Evolutionary conservation across 768 basidiomycete species (phyloP).

Genomic region (Kondoa malvinella): DNA sequence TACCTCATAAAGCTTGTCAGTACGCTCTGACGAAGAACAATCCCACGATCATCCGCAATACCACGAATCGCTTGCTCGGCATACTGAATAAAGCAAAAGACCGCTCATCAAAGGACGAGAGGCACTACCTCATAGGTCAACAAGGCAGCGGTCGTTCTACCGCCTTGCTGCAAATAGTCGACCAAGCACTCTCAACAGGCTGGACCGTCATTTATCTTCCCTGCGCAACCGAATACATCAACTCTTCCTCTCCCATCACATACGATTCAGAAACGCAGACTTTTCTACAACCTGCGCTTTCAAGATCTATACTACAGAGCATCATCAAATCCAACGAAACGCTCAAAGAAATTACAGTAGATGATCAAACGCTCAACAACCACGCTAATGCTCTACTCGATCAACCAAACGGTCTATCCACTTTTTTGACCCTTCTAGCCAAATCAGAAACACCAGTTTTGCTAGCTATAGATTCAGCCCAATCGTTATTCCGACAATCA

Average conservation of each 20-base stretch:
- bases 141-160: background rate
- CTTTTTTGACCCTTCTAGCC: background rate
- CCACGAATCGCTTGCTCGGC: background rate
- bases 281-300: background rate
- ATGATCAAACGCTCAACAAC: background rate
- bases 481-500: slow-evolving; percentile 9
- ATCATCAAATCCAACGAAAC: background rate
- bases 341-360: background rate
- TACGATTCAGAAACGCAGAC: background rate
- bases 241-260: background rate
- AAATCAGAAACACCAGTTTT: slow-evolving; percentile 7
- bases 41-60: background rate
- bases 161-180: background rate
- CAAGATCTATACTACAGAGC: background rate
- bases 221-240: background rate
- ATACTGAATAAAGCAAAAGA: background rate
- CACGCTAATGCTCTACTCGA: background rate
- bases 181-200: background rate
- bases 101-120: background rate
- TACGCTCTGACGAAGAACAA: background rate
- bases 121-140: background rate
- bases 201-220: background rate
- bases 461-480: slow-evolving; percentile 13
- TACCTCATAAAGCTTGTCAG: background rate
- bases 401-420: background rate